Conservation (phyloP, 2,329 filamentous ascomycete species). For the Aspergillus felis region DNA sequence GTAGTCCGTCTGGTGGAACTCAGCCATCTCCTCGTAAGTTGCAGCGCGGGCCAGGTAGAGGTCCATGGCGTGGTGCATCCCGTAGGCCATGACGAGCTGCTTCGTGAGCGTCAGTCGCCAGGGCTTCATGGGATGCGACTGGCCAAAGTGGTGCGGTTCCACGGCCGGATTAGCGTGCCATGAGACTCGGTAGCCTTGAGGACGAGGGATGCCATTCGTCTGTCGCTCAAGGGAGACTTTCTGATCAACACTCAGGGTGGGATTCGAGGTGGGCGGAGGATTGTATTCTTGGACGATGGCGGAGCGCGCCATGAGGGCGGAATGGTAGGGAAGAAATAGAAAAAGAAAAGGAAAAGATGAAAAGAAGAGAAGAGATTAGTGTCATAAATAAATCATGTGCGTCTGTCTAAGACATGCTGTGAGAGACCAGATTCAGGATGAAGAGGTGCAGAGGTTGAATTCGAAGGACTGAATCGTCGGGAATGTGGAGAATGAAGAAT, state of each 20-base stretch:
- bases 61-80: slow-evolving; percentile 96
- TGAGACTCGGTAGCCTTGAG: slow-evolving; percentile 84
- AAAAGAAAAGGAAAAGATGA: slow-evolving; percentile 3
- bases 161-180: slow-evolving; percentile 95
- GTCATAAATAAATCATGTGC: background rate
- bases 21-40: slow-evolving; percentile 78
- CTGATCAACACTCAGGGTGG: slow-evolving; percentile 47
- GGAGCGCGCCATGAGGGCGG: slow-evolving; percentile 37
- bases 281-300: slow-evolving; percentile 50
- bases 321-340: slow-evolving; percentile 2
- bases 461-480: background rate
- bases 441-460: background rate
- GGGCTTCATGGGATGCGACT: slow-evolving; percentile 97
- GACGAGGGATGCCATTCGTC: slow-evolving; percentile 67
- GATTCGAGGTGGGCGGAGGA: slow-evolving; percentile 32
- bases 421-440: background rate
- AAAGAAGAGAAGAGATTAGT: background rate
- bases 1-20: slow-evolving; percentile 86
- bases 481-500: background rate
- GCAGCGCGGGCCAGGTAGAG: slow-evolving; percentile 81
- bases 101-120: slow-evolving; percentile 96
- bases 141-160: slow-evolving; percentile 94
- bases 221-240: slow-evolving; percentile 54
- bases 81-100: slow-evolving; percentile 88
- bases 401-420: background rate